Evolutionary conservation across 495 filamentous ascomycete species (phyloP).

Genomic region (Staphylotrichum longicolle): DNA sequence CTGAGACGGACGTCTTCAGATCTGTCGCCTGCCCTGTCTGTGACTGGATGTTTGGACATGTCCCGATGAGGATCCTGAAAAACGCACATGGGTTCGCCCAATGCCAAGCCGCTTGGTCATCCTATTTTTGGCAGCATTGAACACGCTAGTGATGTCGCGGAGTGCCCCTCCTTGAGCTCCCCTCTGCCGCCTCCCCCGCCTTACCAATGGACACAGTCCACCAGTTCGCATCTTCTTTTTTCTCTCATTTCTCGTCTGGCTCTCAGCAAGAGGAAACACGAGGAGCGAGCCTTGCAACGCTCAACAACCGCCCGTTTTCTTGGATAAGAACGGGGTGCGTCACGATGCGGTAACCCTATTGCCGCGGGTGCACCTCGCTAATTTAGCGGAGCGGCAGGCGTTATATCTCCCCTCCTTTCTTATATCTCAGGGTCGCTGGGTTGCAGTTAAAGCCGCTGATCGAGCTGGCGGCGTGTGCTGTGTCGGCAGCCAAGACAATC

Average conservation of each 20-base stretch:
- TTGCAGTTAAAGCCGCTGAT: conserved; percentile 1
- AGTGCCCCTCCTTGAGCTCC: conserved; percentile 5
- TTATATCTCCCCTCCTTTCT: neutral
- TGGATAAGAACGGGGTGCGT: too few relatives aligned
- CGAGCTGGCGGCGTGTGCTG: conserved; percentile 3
- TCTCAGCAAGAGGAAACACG: too few relatives aligned
- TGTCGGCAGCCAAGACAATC: conserved; percentile 17
- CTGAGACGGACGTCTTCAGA: too few relatives aligned
- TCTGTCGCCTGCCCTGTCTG: too few relatives aligned
- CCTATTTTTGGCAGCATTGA: conserved; percentile 21
- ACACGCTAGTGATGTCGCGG: neutral
- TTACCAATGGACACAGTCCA: too few relatives aligned
- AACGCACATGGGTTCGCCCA: neutral
- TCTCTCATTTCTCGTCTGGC: neutral
- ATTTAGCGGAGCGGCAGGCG: too few relatives aligned
- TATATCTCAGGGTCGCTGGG: neutral
- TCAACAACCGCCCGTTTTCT: too few relatives aligned
- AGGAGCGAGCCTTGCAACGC: too few relatives aligned
- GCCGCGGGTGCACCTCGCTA: too few relatives aligned
- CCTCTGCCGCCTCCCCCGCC: neutral
- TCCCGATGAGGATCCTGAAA: too few relatives aligned
- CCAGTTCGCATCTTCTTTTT: neutral
- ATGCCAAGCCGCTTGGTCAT: conserved; percentile 15
- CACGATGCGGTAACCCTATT: too few relatives aligned
- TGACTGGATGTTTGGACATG: too few relatives aligned